Conservation (phyloP, 2,329 filamentous ascomycete genomes). For the Hypoxylon sp. region DNA sequence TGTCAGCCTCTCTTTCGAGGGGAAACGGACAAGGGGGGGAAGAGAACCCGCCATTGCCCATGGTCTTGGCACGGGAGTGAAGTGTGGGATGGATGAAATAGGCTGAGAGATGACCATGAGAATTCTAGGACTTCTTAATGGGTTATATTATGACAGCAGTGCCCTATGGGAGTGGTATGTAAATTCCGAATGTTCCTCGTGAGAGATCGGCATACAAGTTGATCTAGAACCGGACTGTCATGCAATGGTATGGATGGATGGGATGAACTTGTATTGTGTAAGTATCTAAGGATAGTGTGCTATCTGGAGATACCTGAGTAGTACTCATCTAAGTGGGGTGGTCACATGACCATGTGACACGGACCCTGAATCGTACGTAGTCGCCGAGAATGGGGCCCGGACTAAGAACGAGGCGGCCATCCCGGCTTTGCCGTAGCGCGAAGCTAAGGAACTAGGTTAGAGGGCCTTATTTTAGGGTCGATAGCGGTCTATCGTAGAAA, state of each 20-base stretch:
- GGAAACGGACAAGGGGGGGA: constrained; percentile 9
- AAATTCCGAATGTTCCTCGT: neutral
- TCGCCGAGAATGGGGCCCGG: constrained; percentile 27
- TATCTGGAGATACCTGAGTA: too few species aligned
- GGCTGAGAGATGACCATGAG: neutral
- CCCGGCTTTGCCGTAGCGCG: constrained; percentile 22
- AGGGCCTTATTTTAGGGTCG: neutral
- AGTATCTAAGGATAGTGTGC: too few species aligned
- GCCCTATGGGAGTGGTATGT: neutral
- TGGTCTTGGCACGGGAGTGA: constrained; percentile 29
- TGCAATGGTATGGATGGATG: too few species aligned
- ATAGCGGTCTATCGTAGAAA: constrained; percentile 11
- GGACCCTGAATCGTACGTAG: constrained; percentile 37
- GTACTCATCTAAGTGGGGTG: too few species aligned
- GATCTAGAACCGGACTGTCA: constrained; percentile 26
- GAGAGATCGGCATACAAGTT: constrained; percentile 19
- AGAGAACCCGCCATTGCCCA: constrained; percentile 11
- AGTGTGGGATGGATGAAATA: constrained; percentile 25
- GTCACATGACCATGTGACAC: too few species aligned
- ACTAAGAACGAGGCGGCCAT: constrained; percentile 18
- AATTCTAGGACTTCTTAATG: neutral
- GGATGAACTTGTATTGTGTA: too few species aligned
- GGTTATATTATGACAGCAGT: neutral
- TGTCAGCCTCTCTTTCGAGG: constrained; percentile 22
- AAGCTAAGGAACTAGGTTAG: neutral